Evolutionary conservation across 129 eudicot species (phyloP), one percentile per base, ranked within the genome.

Genomic region (Flaveria brownii): DNA sequence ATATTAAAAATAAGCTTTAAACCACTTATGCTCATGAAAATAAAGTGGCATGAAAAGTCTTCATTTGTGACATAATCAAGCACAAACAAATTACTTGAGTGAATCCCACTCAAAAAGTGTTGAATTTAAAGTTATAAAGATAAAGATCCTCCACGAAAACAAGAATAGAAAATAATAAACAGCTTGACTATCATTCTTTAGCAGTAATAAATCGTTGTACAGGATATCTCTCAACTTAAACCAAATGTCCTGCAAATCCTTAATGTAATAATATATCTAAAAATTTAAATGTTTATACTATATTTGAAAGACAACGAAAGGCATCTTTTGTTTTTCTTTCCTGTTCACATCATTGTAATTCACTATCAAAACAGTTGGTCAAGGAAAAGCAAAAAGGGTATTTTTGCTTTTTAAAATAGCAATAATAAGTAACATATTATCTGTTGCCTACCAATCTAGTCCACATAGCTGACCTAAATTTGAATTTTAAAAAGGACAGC

Each of bases 401-500:
- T 25, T 52, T 72, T 52, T 64, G 50, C 46, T 39, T 66, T 72
- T 72, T 64, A 9, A 14, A 71, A 59, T 20, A 50, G 8, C 64
- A 71, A 0, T 79, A 51, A 43, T 71, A 47, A 71, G 51, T 42
- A 80, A 66, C 70, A 25, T 26, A 73, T 54, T 22, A 63, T 72
- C 54, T 61, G 30, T 23, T 74, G 75, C 56, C 56, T 62, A 17
- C 52, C 76, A 75, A 33, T 64, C 71, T 68, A 75, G 33, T 75
- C 76, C 80, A 75, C 71, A 65, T 56, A 68, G 72, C 68, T 55
- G 42, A 14, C 45, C 26, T 51, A n/a, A 12, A 14, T 62, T 52
- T 30, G 20, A 39, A 82, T 49, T 64, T 54, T 54, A 18, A 71
- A 75, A 77, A 9, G 60, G 85, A 82, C 85, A 82, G 85, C 85